These are phyloP conservation scores for Trifolium fragiferum DNA, from an alignment of 306 rosid species.

Conservation along the genomic window DNA sequence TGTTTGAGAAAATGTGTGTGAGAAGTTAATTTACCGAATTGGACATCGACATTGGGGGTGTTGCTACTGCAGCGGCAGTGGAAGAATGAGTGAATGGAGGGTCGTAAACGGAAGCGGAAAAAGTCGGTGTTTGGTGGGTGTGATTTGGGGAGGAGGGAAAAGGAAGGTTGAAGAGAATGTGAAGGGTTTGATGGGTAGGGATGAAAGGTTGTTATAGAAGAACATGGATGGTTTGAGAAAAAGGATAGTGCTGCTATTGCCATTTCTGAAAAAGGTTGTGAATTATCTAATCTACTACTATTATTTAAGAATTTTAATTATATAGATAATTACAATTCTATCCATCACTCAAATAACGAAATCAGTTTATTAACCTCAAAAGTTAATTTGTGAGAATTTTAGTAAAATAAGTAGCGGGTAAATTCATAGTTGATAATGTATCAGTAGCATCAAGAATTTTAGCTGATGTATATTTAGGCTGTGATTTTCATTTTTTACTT, in stretches of 20 bases:
- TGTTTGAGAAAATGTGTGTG: slow-evolving; percentile 57
- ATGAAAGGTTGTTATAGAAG: not conserved
- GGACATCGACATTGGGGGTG: not conserved
- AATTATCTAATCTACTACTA: too few species aligned
- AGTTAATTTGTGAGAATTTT: not conserved
- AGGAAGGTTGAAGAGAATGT: slow-evolving; percentile 3
- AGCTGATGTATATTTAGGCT: not conserved
- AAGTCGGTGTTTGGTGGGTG: not conserved
- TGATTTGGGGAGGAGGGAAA: slow-evolving; percentile 29
- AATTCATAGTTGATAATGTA: not conserved
- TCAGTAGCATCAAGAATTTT: not conserved
- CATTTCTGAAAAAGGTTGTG: too few species aligned
- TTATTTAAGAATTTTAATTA: too few species aligned
- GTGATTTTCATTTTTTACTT: not conserved
- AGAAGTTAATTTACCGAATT: slow-evolving; percentile 51
- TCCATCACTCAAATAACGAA: too few species aligned
- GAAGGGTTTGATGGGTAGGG: slow-evolving; percentile 17
- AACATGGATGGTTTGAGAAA: slow-evolving; percentile 32
- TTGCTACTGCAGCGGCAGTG: slow-evolving; percentile 42
- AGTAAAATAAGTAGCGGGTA: not conserved
- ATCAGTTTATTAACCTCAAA: not conserved
- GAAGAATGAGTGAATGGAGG: slow-evolving; percentile 27
- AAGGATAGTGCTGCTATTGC: slow-evolving; percentile 38
- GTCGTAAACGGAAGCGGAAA: slow-evolving; percentile 36
- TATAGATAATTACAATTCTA: too few species aligned